Evolutionary conservation across 2,329 filamentous ascomycete species (phyloP).

Genomic region (Ceratocystis albifundus): DNA sequence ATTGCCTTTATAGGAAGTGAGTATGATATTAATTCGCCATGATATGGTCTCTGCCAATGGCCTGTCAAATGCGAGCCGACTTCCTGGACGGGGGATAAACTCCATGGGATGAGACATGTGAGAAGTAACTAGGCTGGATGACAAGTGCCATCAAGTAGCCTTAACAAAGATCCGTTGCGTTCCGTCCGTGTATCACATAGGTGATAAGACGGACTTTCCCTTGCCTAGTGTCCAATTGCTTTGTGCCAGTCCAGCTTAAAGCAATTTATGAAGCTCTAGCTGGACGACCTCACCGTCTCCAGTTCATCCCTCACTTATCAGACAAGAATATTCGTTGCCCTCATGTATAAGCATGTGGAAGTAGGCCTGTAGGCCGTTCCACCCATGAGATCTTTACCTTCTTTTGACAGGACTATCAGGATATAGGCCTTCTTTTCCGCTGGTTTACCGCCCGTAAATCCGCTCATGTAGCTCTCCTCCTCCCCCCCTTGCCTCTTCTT

Average conservation of each 20-base stretch:
- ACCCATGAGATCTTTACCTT: no score
- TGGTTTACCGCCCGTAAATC: no score
- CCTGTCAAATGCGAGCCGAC: neutral
- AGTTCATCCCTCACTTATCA: neutral
- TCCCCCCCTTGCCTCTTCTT: neutral
- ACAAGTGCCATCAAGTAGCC: neutral
- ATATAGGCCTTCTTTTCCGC: no score
- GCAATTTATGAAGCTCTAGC: neutral
- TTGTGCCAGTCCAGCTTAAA: neutral
- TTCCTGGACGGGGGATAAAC: neutral
- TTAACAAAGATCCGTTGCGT: slow-evolving; percentile 8
- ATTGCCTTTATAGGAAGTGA: no score
- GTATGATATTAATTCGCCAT: no score
- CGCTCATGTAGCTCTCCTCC: no score
- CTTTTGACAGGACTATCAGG: no score
- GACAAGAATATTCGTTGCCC: neutral
- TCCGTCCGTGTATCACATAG: neutral
- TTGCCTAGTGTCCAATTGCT: neutral
- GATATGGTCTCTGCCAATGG: no score
- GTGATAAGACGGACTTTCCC: neutral
- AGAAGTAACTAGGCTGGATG: neutral
- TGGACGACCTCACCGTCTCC: neutral
- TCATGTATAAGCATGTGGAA: no score
- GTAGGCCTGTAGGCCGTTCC: no score
- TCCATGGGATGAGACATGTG: neutral